phyloP scores from a whole-genome alignment of 257 asterid genomes.

The Capsicum rhomboideum region DNA sequence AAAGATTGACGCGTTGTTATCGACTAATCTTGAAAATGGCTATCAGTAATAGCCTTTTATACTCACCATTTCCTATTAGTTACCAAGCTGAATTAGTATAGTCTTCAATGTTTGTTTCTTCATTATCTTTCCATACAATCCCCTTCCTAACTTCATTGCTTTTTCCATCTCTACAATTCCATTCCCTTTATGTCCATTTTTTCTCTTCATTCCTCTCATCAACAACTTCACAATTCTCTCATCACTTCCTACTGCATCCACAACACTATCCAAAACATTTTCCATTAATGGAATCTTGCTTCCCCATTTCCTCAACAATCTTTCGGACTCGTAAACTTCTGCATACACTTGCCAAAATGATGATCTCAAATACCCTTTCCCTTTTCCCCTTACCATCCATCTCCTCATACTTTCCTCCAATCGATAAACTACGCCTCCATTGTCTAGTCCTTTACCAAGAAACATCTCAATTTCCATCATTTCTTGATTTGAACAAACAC shows the following conservation, averaged over 20 bases:
- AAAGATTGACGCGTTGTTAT: too few relatives aligned
- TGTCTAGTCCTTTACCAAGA: constrained; percentile 41
- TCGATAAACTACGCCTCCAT: constrained; percentile 56
- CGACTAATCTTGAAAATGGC: background rate
- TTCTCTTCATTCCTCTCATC: constrained; percentile 42
- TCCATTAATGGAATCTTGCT: constrained; percentile 51
- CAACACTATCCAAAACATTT: constrained; percentile 52
- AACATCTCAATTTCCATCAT: constrained; percentile 48
- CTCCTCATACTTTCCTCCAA: constrained; percentile 79
- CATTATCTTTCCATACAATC: constrained; percentile 79
- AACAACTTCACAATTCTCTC: constrained; percentile 49
- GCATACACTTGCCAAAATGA: constrained; percentile 75
- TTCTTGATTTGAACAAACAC: constrained; percentile 34
- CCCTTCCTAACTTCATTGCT: constrained; percentile 60
- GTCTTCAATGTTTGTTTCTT: constrained; percentile 62
- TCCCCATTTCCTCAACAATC: constrained; percentile 62
- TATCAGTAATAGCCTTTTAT: background rate
- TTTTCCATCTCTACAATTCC: constrained; percentile 40
- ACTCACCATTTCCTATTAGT: background rate
- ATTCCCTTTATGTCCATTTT: constrained; percentile 2
- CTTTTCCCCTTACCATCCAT: constrained; percentile 60
- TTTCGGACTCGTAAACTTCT: constrained; percentile 47
- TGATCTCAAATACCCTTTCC: constrained; percentile 69
- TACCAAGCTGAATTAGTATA: constrained; percentile 31
- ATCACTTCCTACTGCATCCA: constrained; percentile 67